phyloP scores from a whole-genome alignment of 2,329 filamentous ascomycete genomes.

The Waltergamsia citrina region DNA sequence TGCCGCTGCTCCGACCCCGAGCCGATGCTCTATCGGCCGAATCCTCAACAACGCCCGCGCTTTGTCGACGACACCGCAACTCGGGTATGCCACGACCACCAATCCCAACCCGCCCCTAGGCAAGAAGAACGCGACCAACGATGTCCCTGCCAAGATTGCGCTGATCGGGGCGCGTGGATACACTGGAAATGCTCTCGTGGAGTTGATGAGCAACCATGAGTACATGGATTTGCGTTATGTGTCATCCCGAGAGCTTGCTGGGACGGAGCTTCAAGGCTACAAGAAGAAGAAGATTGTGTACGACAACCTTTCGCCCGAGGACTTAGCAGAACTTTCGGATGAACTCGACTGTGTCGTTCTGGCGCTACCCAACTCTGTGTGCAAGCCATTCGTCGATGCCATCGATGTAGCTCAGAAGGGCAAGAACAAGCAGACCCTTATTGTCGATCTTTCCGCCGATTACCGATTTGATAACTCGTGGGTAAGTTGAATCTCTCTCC shows the following conservation, averaged over 20 bases:
- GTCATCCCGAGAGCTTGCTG: slow-evolving; percentile 84
- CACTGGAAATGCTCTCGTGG: slow-evolving; percentile 85
- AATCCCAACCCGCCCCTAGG: slow-evolving; percentile 80
- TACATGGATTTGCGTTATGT: slow-evolving; percentile 86
- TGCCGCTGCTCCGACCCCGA: too few relatives aligned
- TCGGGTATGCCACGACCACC: slow-evolving; percentile 11
- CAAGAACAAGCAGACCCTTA: slow-evolving; percentile 53
- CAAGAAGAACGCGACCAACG: slow-evolving; percentile 79
- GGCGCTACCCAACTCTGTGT: slow-evolving; percentile 91
- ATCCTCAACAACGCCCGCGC: too few relatives aligned
- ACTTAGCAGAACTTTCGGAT: slow-evolving; percentile 73
- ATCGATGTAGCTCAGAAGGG: slow-evolving; percentile 59
- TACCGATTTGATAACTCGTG: slow-evolving; percentile 71
- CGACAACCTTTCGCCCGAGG: slow-evolving; percentile 80
- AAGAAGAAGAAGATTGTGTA: slow-evolving; percentile 87
- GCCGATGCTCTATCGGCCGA: too few relatives aligned
- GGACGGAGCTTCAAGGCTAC: slow-evolving; percentile 82
- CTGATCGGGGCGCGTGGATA: slow-evolving; percentile 90
- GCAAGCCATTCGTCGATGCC: slow-evolving; percentile 87
- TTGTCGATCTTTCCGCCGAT: slow-evolving; percentile 93
- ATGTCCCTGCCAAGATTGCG: slow-evolving; percentile 67
- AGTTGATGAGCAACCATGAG: slow-evolving; percentile 78
- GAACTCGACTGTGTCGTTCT: slow-evolving; percentile 96
- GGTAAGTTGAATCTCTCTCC: too few relatives aligned
- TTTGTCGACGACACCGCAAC: too few relatives aligned